Evolutionary conservation across 352 stramenopile genomes (phyloP), one percentile per base, ranked within the genome.

Genomic region (Plasmopara viticola): DNA sequence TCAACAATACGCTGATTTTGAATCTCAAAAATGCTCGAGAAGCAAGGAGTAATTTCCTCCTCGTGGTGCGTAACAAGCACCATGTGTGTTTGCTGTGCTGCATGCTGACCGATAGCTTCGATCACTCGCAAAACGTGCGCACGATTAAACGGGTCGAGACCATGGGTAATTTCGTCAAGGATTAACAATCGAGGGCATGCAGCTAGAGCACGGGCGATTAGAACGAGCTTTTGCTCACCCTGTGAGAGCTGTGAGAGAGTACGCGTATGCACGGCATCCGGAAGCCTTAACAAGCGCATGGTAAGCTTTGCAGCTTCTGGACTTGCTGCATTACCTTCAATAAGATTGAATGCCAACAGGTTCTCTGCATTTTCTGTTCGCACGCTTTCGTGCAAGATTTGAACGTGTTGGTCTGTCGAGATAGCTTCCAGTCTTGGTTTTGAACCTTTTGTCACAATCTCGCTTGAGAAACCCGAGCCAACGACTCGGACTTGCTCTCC

Each of bases 21-120:
- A 34, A 97, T 83, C 66, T 90, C 74, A 51, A 96, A 78, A 29
- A 94, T 78, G 48, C 78, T 70, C 17, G 64, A 71, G 56, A 97
- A 92, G 46, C 78, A 89, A 5, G 72, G 64, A 14, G 84, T 73
- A 48, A 96, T 82, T 59, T 97, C 90, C 51, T 97, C 87, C 30
- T 92, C 72, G 58, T 97, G 87, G 65, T 98, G 91, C 39, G 90
- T 97, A 42, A 98, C 95, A 34, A 96, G 79, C 29, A 98, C 74
- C 56, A 97, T 56, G 40, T 86, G 75, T 5, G 76, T 78, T 20
- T 55, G 53, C 3, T 45, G 41, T 6, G 64, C 53, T 2, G 70
- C 62, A 30, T 77, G 50, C 37, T 74, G 81, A 20, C 79, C 76
- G 20, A 97, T 78, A 31, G 72, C 56, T 53, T 96, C 70, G 1